Base-by-base conservation (phyloP, 192 early-diverging fungal species). In the Coemansia sp. region DNA sequence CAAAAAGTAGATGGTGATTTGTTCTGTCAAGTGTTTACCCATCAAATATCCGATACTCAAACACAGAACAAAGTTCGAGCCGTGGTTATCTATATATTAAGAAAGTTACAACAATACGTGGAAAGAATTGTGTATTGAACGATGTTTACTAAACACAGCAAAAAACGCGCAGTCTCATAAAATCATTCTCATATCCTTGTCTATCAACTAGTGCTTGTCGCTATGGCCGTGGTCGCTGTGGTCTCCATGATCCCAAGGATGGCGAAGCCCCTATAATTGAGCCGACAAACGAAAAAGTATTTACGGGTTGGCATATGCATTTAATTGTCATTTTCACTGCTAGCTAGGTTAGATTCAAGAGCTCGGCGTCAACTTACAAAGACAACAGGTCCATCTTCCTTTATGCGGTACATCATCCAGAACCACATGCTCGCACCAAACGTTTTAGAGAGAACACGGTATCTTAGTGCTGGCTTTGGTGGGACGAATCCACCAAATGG, bases 331-430 rank as follows among this genome's bases (percentile, higher is more conserved):
- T 4, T 20, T 50, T 50, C 13, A 25, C 23, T 29, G n/a, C n/a
- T n/a, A n/a, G n/a, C n/a, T n/a, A n/a, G n/a, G n/a, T n/a, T n/a
- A n/a, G n/a, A n/a, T n/a, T n/a, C n/a, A n/a, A 48, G 45, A 3
- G 23, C 5, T 8, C 15, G 23, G 6, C 19, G 6, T 59, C 42
- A 47, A 41, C 40, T 59, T 41, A 59, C 88, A 63, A 91, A 83
- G 57, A 84, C 74, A 27, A 84, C 83, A 17, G 87, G 84, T 14
- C 86, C 86, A 60, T 91, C 88, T 67, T 91, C 83, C 79, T 89
- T 89, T 27, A 86, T 82, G 56, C 87, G 84, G 78, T 91, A 91
- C 88, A 91, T 89, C 83, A 91, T 88, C 86, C 86, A 91, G 68
- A 91, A 89, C 87, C 87, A 91, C 88, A 89, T 87, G 68, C 86